Evolutionary conservation across 345 rosid species (phyloP).

Genomic region (Salix viminalis): DNA sequence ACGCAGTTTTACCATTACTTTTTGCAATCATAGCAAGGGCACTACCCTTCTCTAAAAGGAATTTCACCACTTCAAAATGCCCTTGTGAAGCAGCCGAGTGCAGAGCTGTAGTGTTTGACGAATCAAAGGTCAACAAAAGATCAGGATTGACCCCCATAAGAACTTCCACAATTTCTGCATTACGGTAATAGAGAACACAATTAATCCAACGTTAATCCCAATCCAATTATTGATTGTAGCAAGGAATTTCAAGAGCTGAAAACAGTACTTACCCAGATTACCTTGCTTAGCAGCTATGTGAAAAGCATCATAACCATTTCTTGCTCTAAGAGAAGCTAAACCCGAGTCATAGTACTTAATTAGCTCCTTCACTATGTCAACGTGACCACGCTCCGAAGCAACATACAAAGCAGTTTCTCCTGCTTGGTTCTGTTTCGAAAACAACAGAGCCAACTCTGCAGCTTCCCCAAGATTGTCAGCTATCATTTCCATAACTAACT

Average conservation of each 20-base stretch:
- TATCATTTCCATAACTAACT: constrained; percentile 43
- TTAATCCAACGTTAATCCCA: background rate
- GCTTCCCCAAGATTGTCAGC: constrained; percentile 29
- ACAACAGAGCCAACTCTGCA: constrained; percentile 39
- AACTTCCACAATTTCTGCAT: constrained; percentile 57
- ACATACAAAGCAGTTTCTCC: constrained; percentile 84
- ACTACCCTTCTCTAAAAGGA: constrained; percentile 57
- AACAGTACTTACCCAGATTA: constrained; percentile 46
- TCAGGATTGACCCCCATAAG: constrained; percentile 62
- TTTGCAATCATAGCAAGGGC: constrained; percentile 53
- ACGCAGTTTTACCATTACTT: constrained; percentile 71
- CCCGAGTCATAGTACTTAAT: constrained; percentile 49
- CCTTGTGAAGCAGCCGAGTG: constrained; percentile 87
- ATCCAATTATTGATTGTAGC: background rate
- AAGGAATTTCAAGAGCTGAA: background rate
- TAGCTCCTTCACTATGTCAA: constrained; percentile 59
- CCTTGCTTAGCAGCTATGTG: constrained; percentile 92
- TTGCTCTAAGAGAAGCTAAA: constrained; percentile 64
- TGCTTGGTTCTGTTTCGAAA: constrained; percentile 67
- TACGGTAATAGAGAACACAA: background rate
- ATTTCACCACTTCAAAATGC: constrained; percentile 58
- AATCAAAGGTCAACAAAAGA: constrained; percentile 68
- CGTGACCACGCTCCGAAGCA: constrained; percentile 70
- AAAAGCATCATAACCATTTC: constrained; percentile 80
- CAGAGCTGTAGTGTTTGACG: constrained; percentile 67